Conservation (phyloP, 1,284 basidiomycete genomes). For the Tilletia horrida region DNA sequence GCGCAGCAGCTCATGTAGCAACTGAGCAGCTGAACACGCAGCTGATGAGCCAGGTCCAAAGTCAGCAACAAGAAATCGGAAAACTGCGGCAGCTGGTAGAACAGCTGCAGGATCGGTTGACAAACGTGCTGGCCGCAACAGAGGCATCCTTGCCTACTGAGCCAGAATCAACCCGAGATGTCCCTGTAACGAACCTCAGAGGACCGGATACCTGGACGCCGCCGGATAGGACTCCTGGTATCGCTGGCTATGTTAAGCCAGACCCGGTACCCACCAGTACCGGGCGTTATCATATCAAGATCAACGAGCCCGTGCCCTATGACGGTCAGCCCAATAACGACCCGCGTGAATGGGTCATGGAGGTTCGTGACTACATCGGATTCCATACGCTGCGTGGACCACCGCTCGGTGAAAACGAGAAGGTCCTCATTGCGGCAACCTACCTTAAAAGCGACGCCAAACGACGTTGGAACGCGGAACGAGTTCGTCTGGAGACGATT, state of each 20-base stretch:
- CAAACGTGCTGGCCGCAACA: neutral
- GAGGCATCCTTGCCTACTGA: neutral
- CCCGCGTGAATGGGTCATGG: neutral
- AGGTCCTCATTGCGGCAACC: neutral
- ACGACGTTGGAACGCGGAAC: neutral
- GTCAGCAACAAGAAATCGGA: neutral
- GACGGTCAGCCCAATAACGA: neutral
- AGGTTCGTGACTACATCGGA: neutral
- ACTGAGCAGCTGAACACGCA: no score
- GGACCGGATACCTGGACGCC: neutral
- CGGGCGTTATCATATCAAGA: neutral
- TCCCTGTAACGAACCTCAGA: neutral
- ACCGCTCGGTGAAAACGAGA: neutral
- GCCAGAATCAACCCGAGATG: no score
- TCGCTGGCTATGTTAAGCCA: no score
- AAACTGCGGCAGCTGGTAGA: neutral
- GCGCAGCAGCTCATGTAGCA: no score
- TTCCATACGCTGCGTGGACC: constrained; percentile 2
- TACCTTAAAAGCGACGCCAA: neutral
- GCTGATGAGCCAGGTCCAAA: neutral
- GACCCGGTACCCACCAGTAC: neutral
- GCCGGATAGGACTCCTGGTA: neutral
- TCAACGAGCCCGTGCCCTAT: neutral
- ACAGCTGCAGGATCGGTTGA: neutral
- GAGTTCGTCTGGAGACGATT: neutral